Base-by-base conservation (phyloP, 176 grass and related monocot species). In the Chrysopogon serrulatus region DNA sequence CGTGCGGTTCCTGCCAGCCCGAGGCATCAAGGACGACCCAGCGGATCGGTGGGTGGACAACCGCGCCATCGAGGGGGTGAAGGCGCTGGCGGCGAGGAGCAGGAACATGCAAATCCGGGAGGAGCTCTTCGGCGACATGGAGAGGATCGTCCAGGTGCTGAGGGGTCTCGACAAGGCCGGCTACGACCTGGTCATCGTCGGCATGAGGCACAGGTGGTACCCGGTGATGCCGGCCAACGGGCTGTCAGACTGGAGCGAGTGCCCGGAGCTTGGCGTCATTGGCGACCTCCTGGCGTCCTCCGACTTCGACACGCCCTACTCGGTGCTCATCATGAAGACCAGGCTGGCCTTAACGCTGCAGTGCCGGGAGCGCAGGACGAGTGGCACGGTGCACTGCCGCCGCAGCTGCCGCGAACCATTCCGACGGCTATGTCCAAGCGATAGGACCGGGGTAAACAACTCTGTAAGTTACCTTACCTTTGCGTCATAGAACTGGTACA, bases 241-340 rank as follows among this genome's bases (percentile, higher is more conserved):
- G 53, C 40, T 93, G 77, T 85, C 93, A 47, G 91, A 91, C 28
- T 92, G 90, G 96, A 92, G 93, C 53, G 91, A 98, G 84, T 90
- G 80, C 87, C 96, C 87, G 0, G 96, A 98, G 83, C 86, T 98
- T 12, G 96, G 96, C 17, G 73, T 98, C 47, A 79, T 95, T 27
- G 96, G 91, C 75, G 93, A 98, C 41, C 88, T 95, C 39, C 82
- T 98, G 35, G 93, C 91, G 10, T 86, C 91, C 6, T 84, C 93
- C 30, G 96, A 95, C 30, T 95, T 95, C 76, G 87, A 84, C 57
- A 80, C 89, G 33, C 88, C 79, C 18, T 90, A 92, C 73, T 95
- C 96, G 5, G 81, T 98, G 53, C 84, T 98, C 59, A 89, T 95
- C 86, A 56, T 98, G 87, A 93, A 95, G 91, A 95, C 82, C 93